phyloP scores from a whole-genome alignment of 2,329 filamentous ascomycete species.

The Lecanicillium sp. region DNA sequence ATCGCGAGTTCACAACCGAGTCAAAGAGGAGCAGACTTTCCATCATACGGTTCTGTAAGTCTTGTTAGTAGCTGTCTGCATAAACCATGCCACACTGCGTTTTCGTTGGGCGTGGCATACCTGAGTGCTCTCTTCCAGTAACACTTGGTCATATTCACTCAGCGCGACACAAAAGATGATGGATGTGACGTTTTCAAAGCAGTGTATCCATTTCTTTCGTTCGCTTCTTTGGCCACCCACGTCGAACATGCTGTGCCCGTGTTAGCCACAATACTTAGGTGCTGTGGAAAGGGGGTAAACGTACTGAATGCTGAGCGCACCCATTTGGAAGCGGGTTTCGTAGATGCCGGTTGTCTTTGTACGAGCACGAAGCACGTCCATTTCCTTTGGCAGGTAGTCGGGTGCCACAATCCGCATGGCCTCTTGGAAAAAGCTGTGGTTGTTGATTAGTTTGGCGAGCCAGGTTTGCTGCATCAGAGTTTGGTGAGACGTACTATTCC shows the following conservation, averaged over 20 bases:
- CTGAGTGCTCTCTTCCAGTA: constrained; percentile 95
- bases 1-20: constrained; percentile 95
- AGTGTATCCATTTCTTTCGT: constrained; percentile 99
- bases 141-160: constrained; percentile 96
- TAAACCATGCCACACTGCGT: constrained; percentile 8
- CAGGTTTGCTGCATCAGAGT: neutral
- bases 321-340: constrained; percentile 98
- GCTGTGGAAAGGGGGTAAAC: constrained; percentile 23
- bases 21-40: constrained; percentile 94
- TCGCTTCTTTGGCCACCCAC: constrained; percentile 95
- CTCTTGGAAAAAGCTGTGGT: constrained; percentile 94
- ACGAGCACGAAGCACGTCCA: constrained; percentile 88
- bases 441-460: neutral
- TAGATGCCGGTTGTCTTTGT: constrained; percentile 99
- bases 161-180: constrained; percentile 98
- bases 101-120: constrained; percentile 39
- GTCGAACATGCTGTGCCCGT: constrained; percentile 79
- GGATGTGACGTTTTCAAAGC: constrained; percentile 98
- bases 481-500: constrained; percentile 67
- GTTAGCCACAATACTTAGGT: neutral
- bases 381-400: constrained; percentile 87
- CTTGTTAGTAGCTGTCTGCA: neutral
- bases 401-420: constrained; percentile 73
- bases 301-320: constrained; percentile 96
- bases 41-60: constrained; percentile 93